Conservation (phyloP, 2,329 filamentous ascomycete species). For the Penicillium fuscoglaucum region DNA sequence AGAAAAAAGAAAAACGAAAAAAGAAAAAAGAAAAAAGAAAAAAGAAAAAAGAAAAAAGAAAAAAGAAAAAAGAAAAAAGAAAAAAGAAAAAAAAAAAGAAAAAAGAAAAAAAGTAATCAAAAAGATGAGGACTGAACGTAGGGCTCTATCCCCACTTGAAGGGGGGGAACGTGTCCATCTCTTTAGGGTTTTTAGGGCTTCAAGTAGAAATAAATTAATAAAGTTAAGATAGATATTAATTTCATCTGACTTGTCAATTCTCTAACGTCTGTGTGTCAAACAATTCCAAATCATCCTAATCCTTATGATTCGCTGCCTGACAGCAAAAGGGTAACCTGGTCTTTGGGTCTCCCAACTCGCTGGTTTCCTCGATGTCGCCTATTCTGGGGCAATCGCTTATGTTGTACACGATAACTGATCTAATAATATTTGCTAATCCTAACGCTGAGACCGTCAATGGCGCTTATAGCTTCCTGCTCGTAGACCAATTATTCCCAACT, state of each 20-base stretch:
- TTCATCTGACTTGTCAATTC: constrained; percentile 19
- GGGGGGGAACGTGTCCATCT: constrained; percentile 22
- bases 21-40: not conserved
- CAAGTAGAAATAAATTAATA: constrained; percentile 4
- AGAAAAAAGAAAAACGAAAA: not conserved
- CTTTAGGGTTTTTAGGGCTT: constrained; percentile 15
- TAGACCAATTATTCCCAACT: not conserved
- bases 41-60: not conserved
- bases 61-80: too few species aligned
- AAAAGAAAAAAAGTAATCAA: not conserved
- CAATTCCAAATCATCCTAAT: constrained; percentile 24
- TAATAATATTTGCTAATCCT: not conserved
- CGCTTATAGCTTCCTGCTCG: not conserved
- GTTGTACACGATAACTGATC: not conserved
- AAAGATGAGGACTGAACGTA: not conserved
- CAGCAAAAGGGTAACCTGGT: constrained; percentile 27
- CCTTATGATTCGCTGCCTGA: constrained; percentile 25
- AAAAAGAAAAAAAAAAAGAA: not conserved
- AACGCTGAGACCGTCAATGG: not conserved
- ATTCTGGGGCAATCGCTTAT: not conserved
- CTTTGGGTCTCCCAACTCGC: constrained; percentile 23
- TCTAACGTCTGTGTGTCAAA: constrained; percentile 22
- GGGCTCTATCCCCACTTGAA: constrained; percentile 5
- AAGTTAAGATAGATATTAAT: constrained; percentile 1
- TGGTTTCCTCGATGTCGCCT: constrained; percentile 19